Evolutionary conservation across 495 filamentous ascomycete species (phyloP).

Genomic region (Aspergillus sclerotioniger): DNA sequence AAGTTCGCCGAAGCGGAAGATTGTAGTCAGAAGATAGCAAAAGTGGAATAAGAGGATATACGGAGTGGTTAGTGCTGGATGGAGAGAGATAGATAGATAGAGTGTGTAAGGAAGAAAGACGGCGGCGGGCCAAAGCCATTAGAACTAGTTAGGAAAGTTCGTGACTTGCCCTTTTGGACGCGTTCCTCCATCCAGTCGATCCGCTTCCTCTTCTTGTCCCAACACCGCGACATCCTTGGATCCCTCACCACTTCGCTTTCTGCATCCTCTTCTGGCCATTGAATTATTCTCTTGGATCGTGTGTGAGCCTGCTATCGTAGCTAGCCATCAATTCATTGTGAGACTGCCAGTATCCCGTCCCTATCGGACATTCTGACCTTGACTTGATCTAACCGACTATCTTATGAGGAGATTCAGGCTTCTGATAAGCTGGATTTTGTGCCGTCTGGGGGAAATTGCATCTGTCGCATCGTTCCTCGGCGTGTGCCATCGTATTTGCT

Average conservation of each 20-base stretch:
- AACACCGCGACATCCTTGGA: neutral
- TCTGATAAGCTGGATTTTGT: neutral
- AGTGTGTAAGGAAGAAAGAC: neutral
- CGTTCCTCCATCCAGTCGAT: constrained; percentile 1
- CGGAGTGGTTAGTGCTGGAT: neutral
- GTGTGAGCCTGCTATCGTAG: neutral
- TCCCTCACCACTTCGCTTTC: neutral
- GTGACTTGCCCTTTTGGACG: constrained; percentile 10
- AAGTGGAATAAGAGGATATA: neutral
- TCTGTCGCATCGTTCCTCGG: neutral
- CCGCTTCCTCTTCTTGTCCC: constrained; percentile 7
- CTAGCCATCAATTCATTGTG: neutral
- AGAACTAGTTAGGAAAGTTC: neutral
- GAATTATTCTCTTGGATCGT: neutral
- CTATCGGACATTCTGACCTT: neutral
- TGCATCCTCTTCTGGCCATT: neutral
- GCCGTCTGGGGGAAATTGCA: neutral
- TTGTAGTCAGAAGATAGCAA: neutral
- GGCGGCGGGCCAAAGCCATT: neutral
- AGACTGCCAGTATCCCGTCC: neutral
- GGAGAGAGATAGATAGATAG: no score
- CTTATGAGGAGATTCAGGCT: neutral
- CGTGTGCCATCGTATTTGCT: neutral
- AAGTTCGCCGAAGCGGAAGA: neutral
- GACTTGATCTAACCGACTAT: neutral